These are phyloP conservation scores for Triticum dicoccoides DNA, from an alignment of 176 grass and related monocot genomes.

Conservation along the genomic window DNA sequence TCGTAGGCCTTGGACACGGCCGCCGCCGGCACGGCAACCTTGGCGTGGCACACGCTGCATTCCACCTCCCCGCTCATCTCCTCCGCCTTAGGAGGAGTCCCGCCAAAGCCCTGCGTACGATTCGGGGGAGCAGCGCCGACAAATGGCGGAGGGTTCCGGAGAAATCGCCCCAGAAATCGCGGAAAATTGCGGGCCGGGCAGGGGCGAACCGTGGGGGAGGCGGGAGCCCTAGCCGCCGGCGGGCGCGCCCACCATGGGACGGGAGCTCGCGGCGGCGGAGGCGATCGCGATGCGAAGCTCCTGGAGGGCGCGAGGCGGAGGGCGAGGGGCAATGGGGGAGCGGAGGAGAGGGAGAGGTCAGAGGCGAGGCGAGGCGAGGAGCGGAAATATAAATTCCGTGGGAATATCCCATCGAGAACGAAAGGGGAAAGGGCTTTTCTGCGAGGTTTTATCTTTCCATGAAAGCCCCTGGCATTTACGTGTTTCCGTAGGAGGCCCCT, in stretches of 20 bases:
- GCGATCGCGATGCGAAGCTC: conserved; percentile 51
- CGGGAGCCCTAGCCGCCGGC: conserved; percentile 26
- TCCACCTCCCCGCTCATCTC: conserved; percentile 66
- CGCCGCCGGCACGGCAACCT: conserved; percentile 42
- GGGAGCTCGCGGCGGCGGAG: conserved; percentile 12
- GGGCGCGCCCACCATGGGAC: conserved; percentile 34
- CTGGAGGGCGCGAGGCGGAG: conserved; percentile 23
- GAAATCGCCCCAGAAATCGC: conserved; percentile 9
- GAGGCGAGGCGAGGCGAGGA: not conserved
- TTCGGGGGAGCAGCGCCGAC: conserved; percentile 10
- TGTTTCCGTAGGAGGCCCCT: not conserved
- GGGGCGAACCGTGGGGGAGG: not conserved
- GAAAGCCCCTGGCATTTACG: not conserved
- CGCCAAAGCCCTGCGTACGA: not conserved
- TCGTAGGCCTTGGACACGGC: conserved; percentile 82
- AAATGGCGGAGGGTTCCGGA: not conserved
- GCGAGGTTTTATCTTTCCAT: conserved; percentile 4
- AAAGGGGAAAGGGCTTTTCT: conserved; percentile 26
- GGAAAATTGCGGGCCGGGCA: conserved; percentile 1
- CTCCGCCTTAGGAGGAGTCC: not conserved
- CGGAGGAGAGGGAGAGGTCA: conserved; percentile 1
- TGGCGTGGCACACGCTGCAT: conserved; percentile 79
- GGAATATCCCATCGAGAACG: conserved; percentile 47
- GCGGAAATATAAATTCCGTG: conserved; percentile 35
- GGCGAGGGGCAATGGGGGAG: conserved; percentile 20